A percentile compares a stretch with the other conserved stretches of the same genome.
Conservation (phyloP, 2,329 filamentous ascomycete genomes). For the Graphilbum fragrans region DNA sequence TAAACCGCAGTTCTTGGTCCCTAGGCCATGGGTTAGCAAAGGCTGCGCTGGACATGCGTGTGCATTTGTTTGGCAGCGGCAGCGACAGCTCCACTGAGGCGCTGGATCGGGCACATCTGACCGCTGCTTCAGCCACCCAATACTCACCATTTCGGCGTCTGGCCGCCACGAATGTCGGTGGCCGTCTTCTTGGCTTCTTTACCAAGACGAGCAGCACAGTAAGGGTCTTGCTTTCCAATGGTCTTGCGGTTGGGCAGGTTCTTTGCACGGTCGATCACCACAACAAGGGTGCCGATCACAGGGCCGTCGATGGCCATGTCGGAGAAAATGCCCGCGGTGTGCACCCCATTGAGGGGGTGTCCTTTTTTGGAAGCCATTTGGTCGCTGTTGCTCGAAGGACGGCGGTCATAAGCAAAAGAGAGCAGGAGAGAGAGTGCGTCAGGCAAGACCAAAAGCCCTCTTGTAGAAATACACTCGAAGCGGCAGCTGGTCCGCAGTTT, state of each 20-base stretch:
- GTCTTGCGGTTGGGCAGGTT: constrained; percentile 94
- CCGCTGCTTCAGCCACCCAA: background rate
- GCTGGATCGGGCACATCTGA: no score
- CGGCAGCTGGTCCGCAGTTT: no score
- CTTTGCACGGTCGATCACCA: constrained; percentile 88
- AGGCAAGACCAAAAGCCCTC: no score
- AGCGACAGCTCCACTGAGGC: no score
- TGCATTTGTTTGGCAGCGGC: background rate
- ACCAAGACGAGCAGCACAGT: constrained; percentile 83
- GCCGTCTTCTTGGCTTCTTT: constrained; percentile 97
- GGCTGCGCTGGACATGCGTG: background rate
- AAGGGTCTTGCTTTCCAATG: constrained; percentile 97
- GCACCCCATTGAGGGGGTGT: constrained; percentile 49
- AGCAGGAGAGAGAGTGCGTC: no score
- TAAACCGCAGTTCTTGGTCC: constrained; percentile 96
- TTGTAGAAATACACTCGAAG: no score
- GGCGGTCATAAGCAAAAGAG: no score
- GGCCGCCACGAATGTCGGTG: constrained; percentile 85
- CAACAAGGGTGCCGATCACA: constrained; percentile 82
- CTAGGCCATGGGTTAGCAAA: constrained; percentile 30
- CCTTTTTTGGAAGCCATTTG: constrained; percentile 44
- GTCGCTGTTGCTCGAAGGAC: no score
- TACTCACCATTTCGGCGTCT: constrained; percentile 86
- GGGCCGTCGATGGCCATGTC: constrained; percentile 91
- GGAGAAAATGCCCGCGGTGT: constrained; percentile 87